Percentiles rank a stretch among this genome's conserved stretches.
These are phyloP conservation scores for Neocucurbitaria cava DNA, from an alignment of 2,329 filamentous ascomycete genomes.

Conservation along the genomic window DNA sequence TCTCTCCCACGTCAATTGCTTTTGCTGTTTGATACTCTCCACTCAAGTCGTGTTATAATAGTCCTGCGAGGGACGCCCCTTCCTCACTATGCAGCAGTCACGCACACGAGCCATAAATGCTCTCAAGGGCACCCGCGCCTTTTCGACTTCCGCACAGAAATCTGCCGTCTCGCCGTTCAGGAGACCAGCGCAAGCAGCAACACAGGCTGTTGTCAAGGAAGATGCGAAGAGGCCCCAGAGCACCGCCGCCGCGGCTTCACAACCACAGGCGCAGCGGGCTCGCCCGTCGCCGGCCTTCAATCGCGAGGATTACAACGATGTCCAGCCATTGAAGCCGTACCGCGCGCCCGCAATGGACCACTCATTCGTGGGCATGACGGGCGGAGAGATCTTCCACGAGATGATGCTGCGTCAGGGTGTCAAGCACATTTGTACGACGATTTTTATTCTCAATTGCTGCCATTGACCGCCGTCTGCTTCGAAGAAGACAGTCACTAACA, in stretches of 20 bases:
- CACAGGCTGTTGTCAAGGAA: constrained; percentile 44
- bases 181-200: constrained; percentile 41
- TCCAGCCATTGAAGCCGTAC: constrained; percentile 56
- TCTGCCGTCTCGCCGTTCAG: constrained; percentile 55
- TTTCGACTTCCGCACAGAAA: constrained; percentile 51
- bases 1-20: constrained; percentile 9
- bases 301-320: constrained; percentile 52
- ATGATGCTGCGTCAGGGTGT: constrained; percentile 96
- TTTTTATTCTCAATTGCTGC: constrained; percentile 6
- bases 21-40: constrained; percentile 11
- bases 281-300: constrained; percentile 60
- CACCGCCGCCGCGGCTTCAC: constrained; percentile 50
- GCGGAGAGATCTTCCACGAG: constrained; percentile 97
- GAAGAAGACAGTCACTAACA: constrained; percentile 17
- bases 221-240: constrained; percentile 52
- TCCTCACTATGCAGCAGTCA: constrained; percentile 44
- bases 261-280: constrained; percentile 37
- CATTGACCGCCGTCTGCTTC: background rate
- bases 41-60: constrained; percentile 8
- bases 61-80: constrained; percentile 25
- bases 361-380: constrained; percentile 88
- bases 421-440: constrained; percentile 86
- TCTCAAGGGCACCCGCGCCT: constrained; percentile 50
- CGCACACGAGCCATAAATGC: constrained; percentile 45
- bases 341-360: constrained; percentile 60